These are phyloP conservation scores for Alternaria arborescens DNA, from an alignment of 2,329 filamentous ascomycete species.

Conservation along the genomic window DNA sequence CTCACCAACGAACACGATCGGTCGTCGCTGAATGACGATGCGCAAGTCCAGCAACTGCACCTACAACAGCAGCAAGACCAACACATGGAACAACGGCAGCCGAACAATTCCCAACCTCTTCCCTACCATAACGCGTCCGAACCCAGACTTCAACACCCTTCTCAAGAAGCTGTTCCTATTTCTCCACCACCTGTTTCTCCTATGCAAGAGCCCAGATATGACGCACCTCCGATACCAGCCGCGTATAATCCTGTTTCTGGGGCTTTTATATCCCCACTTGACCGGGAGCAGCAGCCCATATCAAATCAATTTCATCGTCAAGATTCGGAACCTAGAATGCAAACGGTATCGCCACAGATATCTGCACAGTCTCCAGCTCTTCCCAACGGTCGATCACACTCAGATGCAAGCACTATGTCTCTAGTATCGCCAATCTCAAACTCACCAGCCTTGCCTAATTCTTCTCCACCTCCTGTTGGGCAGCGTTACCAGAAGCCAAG, in stretches of 20 bases:
- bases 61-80: slow-evolving; percentile 19
- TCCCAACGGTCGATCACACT: slow-evolving; percentile 35
- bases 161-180: slow-evolving; percentile 18
- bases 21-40: slow-evolving; percentile 13
- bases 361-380: slow-evolving; percentile 41
- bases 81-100: slow-evolving; percentile 16
- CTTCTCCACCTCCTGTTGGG: slow-evolving; percentile 19
- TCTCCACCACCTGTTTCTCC: slow-evolving; percentile 34
- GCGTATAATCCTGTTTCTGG: slow-evolving; percentile 47
- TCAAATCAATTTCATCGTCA: slow-evolving; percentile 30
- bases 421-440: slow-evolving; percentile 44
- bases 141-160: slow-evolving; percentile 19
- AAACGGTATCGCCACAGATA: slow-evolving; percentile 43
- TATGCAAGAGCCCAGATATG: slow-evolving; percentile 42
- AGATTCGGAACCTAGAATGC: slow-evolving; percentile 43
- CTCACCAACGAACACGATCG: background rate
- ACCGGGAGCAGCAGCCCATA: slow-evolving; percentile 24
- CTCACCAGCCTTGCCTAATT: slow-evolving; percentile 27
- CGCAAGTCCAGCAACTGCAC: slow-evolving; percentile 23
- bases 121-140: slow-evolving; percentile 34
- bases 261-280: slow-evolving; percentile 39
- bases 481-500: slow-evolving; percentile 37
- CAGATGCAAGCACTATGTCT: slow-evolving; percentile 40
- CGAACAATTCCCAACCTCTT: slow-evolving; percentile 14
- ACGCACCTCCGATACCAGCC: slow-evolving; percentile 48